These are phyloP conservation scores for Macadamia tetraphylla DNA, from an alignment of 164 flowering plant genomes.

Conservation along the genomic window DNA sequence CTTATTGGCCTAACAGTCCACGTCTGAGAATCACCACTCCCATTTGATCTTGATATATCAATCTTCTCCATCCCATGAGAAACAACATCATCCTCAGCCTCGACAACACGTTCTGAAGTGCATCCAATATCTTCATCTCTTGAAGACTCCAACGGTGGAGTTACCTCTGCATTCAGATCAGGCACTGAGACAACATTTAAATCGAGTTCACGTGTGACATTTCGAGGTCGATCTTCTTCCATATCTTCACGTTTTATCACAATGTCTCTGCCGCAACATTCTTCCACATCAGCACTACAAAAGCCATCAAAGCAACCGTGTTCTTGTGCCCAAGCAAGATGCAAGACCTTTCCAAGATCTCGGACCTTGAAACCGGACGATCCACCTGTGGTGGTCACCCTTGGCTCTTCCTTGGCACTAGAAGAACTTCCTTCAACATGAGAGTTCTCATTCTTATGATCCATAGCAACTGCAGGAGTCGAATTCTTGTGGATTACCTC, in stretches of 20 bases:
- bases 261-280: slow-evolving; percentile 33
- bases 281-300: slow-evolving; percentile 37
- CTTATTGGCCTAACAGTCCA: slow-evolving; percentile 36
- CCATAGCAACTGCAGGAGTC: slow-evolving; percentile 15
- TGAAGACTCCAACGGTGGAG: slow-evolving; percentile 65
- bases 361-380: slow-evolving; percentile 74
- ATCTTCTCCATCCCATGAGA: slow-evolving; percentile 51
- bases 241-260: slow-evolving; percentile 27
- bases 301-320: slow-evolving; percentile 44
- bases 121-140: slow-evolving; percentile 65
- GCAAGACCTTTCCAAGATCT: slow-evolving; percentile 74
- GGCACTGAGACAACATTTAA: slow-evolving; percentile 85
- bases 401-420: slow-evolving; percentile 28
- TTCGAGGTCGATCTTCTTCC: slow-evolving; percentile 36
- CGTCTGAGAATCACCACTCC: slow-evolving; percentile 56
- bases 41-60: slow-evolving; percentile 48
- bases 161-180: slow-evolving; percentile 83
- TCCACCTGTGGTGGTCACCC: slow-evolving; percentile 19
- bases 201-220: slow-evolving; percentile 60
- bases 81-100: slow-evolving; percentile 55
- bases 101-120: slow-evolving; percentile 40
- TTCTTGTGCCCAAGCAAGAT: slow-evolving; percentile 65
- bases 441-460: slow-evolving; percentile 31
- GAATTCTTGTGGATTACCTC: slow-evolving; percentile 60
- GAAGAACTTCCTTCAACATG: slow-evolving; percentile 34